Evolutionary conservation across 257 asterid genomes (phyloP).

Genomic region (Solanum bukasovii): DNA sequence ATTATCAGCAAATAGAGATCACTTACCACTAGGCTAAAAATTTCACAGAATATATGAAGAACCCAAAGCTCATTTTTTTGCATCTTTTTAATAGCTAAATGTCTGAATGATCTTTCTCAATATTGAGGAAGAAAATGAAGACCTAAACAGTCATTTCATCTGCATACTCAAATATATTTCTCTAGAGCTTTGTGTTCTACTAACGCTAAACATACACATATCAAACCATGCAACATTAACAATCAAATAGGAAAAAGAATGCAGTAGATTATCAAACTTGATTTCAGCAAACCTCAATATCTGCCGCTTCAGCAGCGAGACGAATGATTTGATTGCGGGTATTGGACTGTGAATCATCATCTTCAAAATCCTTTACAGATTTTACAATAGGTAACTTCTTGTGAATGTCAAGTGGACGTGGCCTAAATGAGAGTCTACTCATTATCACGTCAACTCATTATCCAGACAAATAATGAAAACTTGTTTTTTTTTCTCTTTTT

Average conservation of each 20-base stretch:
- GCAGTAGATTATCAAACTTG: neutral
- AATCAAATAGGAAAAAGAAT: neutral
- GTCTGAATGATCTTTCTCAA: neutral
- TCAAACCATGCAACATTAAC: neutral
- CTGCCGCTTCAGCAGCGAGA: constrained; percentile 53
- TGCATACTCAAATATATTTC: neutral
- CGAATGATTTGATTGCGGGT: constrained; percentile 86
- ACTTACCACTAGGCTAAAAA: neutral
- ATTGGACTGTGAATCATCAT: constrained; percentile 60
- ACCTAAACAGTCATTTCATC: neutral
- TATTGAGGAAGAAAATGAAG: neutral
- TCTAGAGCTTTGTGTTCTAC: neutral
- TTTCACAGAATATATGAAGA: neutral
- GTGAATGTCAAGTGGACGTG: constrained; percentile 94
- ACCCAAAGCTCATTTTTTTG: neutral
- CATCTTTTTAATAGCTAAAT: neutral
- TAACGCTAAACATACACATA: neutral
- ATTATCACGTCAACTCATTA: constrained; percentile 29
- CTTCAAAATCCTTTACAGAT: constrained; percentile 88
- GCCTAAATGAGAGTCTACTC: constrained; percentile 98
- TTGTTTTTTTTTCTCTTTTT: neutral
- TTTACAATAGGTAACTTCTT: constrained; percentile 92
- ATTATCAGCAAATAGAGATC: neutral
- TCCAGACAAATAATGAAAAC: neutral
- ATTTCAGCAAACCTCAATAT: constrained; percentile 49